Percentiles rank a stretch among this genome's conserved stretches.
Evolutionary conservation across 148 eudicot species (phyloP).

Genomic region (Camellia sinensis): DNA sequence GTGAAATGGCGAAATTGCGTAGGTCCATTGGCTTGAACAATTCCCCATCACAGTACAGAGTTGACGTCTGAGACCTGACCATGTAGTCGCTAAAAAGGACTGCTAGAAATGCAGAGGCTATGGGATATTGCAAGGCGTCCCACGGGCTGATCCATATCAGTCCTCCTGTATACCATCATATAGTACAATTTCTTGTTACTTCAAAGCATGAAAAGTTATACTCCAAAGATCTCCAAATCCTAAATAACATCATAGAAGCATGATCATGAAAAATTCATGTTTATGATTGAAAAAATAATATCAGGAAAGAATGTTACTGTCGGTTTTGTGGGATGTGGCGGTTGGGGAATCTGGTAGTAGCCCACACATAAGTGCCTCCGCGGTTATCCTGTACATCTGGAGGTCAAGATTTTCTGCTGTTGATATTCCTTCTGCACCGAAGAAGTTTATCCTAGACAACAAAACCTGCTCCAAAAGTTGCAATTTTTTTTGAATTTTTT

Average conservation of each 20-base stretch:
- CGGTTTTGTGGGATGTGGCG: conserved; percentile 57
- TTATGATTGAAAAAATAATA: background rate
- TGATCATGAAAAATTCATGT: background rate
- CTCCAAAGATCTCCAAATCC: too few relatives aligned
- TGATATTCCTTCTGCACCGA: conserved; percentile 48
- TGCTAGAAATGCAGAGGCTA: conserved; percentile 82
- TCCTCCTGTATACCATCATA: conserved; percentile 46
- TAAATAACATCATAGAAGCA: too few relatives aligned
- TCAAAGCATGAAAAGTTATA: too few relatives aligned
- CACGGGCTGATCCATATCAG: conserved; percentile 70
- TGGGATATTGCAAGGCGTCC: conserved; percentile 61
- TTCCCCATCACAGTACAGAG: conserved; percentile 50
- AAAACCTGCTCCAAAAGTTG: conserved; percentile 46
- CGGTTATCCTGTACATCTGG: conserved; percentile 50
- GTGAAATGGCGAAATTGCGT: conserved; percentile 65
- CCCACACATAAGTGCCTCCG: conserved; percentile 66
- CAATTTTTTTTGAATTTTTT: background rate
- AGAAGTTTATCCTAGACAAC: conserved; percentile 66
- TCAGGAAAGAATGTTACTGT: conserved; percentile 31
- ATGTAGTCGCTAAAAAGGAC: conserved; percentile 78
- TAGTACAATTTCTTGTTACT: background rate
- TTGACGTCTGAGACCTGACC: conserved; percentile 48
- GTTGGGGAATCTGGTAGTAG: conserved; percentile 69
- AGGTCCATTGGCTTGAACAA: conserved; percentile 50
- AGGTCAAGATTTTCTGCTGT: conserved; percentile 44